A percentile compares a stretch with the other conserved stretches of the same genome.
phyloP scores from a whole-genome alignment of 345 rosid species.

The Conringia planisiliqua region DNA sequence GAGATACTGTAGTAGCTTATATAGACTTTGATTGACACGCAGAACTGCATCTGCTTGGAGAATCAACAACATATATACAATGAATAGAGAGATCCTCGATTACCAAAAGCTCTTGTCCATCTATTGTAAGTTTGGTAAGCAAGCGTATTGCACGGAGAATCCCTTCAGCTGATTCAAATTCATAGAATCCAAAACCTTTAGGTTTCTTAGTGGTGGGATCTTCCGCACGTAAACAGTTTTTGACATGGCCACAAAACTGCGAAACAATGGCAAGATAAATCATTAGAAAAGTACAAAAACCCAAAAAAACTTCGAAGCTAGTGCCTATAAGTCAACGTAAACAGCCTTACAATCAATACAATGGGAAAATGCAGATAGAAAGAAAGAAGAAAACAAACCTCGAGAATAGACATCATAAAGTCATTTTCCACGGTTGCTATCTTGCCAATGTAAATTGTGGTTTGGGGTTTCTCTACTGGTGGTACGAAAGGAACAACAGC shows the following conservation, averaged over 20 bases:
- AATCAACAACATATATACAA: slow-evolving; percentile 1
- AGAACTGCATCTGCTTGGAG: neutral
- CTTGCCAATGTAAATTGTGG: slow-evolving; percentile 95
- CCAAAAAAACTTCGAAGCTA: slow-evolving; percentile 1
- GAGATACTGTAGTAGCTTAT: neutral
- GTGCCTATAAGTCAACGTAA: neutral
- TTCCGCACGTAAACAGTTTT: slow-evolving; percentile 86
- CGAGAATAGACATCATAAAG: slow-evolving; percentile 76
- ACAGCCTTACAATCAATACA: neutral
- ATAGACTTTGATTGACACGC: neutral
- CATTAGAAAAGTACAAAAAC: neutral
- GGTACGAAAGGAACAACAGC: slow-evolving; percentile 54
- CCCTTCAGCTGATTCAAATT: slow-evolving; percentile 95
- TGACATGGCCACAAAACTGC: slow-evolving; percentile 92
- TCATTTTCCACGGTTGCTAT: slow-evolving; percentile 89
- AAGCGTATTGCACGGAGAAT: slow-evolving; percentile 92
- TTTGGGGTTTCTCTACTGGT: slow-evolving; percentile 87
- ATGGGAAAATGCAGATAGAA: neutral
- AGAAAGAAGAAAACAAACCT: slow-evolving; percentile 41
- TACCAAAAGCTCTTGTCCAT: slow-evolving; percentile 94
- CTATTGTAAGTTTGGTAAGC: slow-evolving; percentile 78
- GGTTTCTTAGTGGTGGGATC: slow-evolving; percentile 78
- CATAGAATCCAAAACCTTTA: slow-evolving; percentile 92
- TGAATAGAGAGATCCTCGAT: slow-evolving; percentile 18
- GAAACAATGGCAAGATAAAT: slow-evolving; percentile 18